Evolutionary conservation across 164 flowering plant species (phyloP), one percentile per base, ranked within the genome.

Genomic region (Berberis vulgaris): DNA sequence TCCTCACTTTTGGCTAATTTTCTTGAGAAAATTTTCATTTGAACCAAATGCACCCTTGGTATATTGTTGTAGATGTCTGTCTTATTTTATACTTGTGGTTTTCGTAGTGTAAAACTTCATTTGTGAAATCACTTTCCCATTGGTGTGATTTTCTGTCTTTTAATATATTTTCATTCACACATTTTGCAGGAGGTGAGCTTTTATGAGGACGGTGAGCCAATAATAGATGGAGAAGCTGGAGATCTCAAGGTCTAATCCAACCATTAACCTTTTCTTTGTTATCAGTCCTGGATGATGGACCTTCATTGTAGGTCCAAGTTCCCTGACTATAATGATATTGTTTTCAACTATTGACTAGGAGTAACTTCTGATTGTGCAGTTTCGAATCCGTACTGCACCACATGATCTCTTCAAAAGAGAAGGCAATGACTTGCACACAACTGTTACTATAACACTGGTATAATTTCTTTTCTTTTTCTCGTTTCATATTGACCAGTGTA

Each of bases 381-480:
- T 95, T 65, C 91, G 88, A 10, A 83, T 95, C 60, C 89, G 72
- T 45, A 89, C 97, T 43, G 99, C 97, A 41, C 87, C 96, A 3
- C 99, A 95, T 79, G 92, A 88, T 10, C 77, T 43, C 59, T 95
- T 95, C 81, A 83, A 71, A 75, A 86, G 99, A 75, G 98, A 95
- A 69, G 96, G 91, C 75, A 84, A 95, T 80, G 87, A 91, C 77
- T 79, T 95, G 77, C 98, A 85, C 71, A 76, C 86, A 60, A 88
- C 91, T 46, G 85, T 91, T 60, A 89, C 91, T 4, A 86, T 95
- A 55, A 83, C 99, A 46, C 82, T 95, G 97, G 99, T 95, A 83
- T 73, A 45, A 6, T 10, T 11, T 10, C 2, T 5, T 7, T 52
- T 52, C n/a, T 26, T 26, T 52, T 11, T 52, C 5, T 7, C 41